A percentile compares a stretch with the other conserved stretches of the same genome.
Conservation (phyloP, 1,139 yeast species). For the Magnusiomyces suaveolens region DNA sequence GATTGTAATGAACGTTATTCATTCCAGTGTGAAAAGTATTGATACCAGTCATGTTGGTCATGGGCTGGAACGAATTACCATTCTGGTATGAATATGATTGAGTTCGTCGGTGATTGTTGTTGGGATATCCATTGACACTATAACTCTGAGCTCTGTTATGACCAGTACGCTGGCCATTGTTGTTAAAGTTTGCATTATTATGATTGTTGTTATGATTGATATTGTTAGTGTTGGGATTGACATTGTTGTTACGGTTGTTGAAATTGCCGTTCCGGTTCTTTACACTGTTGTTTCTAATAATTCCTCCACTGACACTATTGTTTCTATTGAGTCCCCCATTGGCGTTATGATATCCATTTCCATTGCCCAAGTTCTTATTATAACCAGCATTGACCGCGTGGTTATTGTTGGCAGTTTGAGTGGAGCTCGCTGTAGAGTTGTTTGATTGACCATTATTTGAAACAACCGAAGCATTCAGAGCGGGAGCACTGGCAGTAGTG, state of each 20-base stretch:
- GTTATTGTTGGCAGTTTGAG: not conserved
- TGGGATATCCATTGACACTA: not conserved
- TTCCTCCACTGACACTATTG: not conserved
- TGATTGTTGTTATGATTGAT: not conserved
- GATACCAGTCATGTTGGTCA: not conserved
- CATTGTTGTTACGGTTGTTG: not conserved
- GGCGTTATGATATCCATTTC: not conserved
- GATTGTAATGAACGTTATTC: not conserved
- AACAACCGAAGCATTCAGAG: not conserved
- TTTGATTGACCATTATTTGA: not conserved
- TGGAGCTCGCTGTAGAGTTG: not conserved
- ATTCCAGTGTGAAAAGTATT: not conserved
- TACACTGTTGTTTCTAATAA: not conserved
- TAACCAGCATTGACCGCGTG: not conserved
- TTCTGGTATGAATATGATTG: not conserved
- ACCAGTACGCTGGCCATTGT: not conserved
- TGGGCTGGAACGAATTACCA: not conserved
- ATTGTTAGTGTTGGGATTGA: not conserved
- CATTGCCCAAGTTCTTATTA: not conserved
- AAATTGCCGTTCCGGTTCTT: not conserved
- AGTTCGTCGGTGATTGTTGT: constrained; percentile 4
- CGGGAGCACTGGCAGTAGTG: not conserved
- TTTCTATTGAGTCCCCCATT: not conserved
- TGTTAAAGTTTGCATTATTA: not conserved
- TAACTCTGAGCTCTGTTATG: not conserved